phyloP scores from a whole-genome alignment of 2,329 filamentous ascomycete genomes.

The Phaeosphaeriaceae sp. region DNA sequence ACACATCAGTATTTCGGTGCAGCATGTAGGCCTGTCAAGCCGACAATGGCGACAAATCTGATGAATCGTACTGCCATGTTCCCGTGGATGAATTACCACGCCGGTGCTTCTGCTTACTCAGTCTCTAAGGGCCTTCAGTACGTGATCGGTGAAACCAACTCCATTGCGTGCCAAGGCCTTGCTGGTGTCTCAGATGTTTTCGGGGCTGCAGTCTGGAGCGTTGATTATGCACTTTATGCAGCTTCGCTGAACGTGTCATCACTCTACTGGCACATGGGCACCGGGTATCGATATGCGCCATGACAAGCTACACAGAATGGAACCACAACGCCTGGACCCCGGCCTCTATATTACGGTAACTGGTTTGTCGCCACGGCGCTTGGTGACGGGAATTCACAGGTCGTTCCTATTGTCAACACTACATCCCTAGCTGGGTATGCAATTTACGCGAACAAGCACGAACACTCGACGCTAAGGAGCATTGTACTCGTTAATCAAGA shows the following conservation, averaged over 20 bases:
- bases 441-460: constrained; percentile 8
- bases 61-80: constrained; percentile 67
- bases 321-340: constrained; percentile 60
- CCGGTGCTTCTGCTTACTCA: constrained; percentile 52
- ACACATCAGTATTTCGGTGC: constrained; percentile 27
- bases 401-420: constrained; percentile 16
- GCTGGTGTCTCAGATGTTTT: constrained; percentile 70
- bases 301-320: constrained; percentile 66
- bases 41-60: constrained; percentile 65
- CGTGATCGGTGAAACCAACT: constrained; percentile 68
- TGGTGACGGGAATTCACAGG: constrained; percentile 41
- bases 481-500: constrained; percentile 23
- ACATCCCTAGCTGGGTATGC: constrained; percentile 17
- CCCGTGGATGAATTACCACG: constrained; percentile 56
- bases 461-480: constrained; percentile 9
- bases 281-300: constrained; percentile 65
- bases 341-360: constrained; percentile 63
- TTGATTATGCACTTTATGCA: constrained; percentile 67
- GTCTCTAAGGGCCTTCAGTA: constrained; percentile 54
- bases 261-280: constrained; percentile 70
- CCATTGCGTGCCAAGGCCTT: constrained; percentile 66
- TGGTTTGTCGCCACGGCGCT: constrained; percentile 64
- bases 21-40: constrained; percentile 18
- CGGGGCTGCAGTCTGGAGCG: constrained; percentile 68
- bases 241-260: constrained; percentile 60